phyloP scores from a whole-genome alignment of 2,329 filamentous ascomycete species.

The Dactylonectria estremocensis region DNA sequence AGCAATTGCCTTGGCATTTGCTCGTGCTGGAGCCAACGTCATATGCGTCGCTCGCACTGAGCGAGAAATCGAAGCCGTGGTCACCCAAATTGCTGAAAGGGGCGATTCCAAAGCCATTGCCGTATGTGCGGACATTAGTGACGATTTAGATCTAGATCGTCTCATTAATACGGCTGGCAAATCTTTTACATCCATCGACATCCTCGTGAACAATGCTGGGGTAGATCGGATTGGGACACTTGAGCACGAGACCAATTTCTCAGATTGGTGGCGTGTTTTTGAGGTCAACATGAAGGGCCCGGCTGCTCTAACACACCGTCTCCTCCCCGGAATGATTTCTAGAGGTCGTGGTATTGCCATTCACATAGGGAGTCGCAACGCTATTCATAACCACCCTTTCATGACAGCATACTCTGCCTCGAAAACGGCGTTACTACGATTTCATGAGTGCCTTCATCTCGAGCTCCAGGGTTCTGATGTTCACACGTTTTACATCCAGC shows the following conservation, averaged over 20 bases:
- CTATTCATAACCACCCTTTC: slow-evolving; percentile 8
- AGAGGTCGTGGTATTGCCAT: neutral
- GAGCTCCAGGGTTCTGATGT: neutral
- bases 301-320: neutral
- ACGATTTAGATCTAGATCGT: neutral
- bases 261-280: slow-evolving; percentile 16
- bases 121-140: neutral
- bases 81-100: neutral
- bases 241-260: slow-evolving; percentile 5
- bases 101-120: neutral
- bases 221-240: slow-evolving; percentile 11
- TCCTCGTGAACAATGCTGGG: slow-evolving; percentile 16
- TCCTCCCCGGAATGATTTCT: neutral
- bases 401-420: slow-evolving; percentile 14
- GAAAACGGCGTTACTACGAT: slow-evolving; percentile 5
- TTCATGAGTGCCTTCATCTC: slow-evolving; percentile 8
- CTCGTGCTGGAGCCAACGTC: slow-evolving; percentile 9
- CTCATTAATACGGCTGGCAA: neutral
- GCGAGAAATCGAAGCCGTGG: neutral
- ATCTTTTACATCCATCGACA: neutral
- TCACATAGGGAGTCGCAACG: slow-evolving; percentile 16
- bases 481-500: slow-evolving; percentile 2
- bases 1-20: slow-evolving; percentile 14
- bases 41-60: slow-evolving; percentile 11
- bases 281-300: slow-evolving; percentile 11